These are phyloP conservation scores for Tolypocladium ovalisporum DNA, from an alignment of 2,329 filamentous ascomycete species.

Conservation along the genomic window DNA sequence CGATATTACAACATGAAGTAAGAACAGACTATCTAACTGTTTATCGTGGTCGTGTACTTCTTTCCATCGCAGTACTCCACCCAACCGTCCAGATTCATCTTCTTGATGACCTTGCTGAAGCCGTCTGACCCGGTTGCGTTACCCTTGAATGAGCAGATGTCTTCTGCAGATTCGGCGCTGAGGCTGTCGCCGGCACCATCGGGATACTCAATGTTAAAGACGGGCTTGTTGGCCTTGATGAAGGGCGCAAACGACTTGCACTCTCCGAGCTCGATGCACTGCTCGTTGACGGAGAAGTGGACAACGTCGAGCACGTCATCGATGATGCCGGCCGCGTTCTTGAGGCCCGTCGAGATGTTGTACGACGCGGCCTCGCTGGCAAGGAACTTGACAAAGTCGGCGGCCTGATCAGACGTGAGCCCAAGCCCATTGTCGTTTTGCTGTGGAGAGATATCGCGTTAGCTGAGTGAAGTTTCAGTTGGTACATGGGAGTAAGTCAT, in stretches of 20 bases:
- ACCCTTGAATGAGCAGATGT: constrained; percentile 30
- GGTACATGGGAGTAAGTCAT: constrained; percentile 1
- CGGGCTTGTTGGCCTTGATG: constrained; percentile 50
- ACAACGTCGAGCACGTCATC: constrained; percentile 32
- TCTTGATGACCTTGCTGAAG: constrained; percentile 58
- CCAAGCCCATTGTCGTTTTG: constrained; percentile 52
- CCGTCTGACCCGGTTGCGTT: constrained; percentile 28
- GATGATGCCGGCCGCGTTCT: constrained; percentile 56
- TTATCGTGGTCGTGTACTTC: constrained; percentile 13
- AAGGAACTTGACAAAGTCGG: constrained; percentile 51
- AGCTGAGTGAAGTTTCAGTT: neutral
- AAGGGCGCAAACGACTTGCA: constrained; percentile 49
- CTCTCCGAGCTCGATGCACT: constrained; percentile 51
- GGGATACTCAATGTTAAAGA: constrained; percentile 66
- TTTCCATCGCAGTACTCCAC: constrained; percentile 41
- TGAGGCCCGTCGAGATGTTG: constrained; percentile 54
- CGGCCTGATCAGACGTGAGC: constrained; percentile 44
- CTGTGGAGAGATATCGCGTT: constrained; percentile 6
- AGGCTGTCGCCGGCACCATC: constrained; percentile 31
- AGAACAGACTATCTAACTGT: neutral
- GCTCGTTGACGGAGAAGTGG: constrained; percentile 60
- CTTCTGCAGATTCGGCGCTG: constrained; percentile 17
- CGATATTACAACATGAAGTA: neutral
- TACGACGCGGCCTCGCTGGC: constrained; percentile 38
- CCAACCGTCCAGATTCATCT: constrained; percentile 53